These are phyloP conservation scores for Solanum chacoense DNA, from an alignment of 305 asterid genomes.

Conservation along the genomic window DNA sequence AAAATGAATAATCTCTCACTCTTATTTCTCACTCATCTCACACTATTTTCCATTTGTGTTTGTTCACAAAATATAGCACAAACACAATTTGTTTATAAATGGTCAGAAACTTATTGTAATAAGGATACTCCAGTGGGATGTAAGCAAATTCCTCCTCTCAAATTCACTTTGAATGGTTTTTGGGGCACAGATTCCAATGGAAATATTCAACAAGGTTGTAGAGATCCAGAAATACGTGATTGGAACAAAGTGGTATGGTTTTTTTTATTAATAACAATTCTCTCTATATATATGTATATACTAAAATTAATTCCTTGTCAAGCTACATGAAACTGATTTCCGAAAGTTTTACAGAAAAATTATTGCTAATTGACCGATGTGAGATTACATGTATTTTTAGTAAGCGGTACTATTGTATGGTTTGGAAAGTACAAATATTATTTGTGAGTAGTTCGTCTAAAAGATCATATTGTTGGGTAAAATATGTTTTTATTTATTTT, in stretches of 20 bases:
- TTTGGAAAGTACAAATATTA: no score
- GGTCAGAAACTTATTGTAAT: neutral
- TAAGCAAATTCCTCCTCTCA: neutral
- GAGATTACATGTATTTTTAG: neutral
- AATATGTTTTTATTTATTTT: neutral
- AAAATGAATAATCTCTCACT: neutral
- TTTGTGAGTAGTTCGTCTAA: neutral
- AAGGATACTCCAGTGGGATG: neutral
- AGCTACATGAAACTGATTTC: no score
- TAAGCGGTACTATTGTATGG: no score
- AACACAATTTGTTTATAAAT: neutral
- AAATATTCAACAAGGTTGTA: neutral
- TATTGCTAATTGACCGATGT: neutral
- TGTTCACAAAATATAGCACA: neutral
- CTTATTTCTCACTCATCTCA: neutral
- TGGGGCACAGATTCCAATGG: neutral
- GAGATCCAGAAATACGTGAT: accelerated
- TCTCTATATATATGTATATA: no score
- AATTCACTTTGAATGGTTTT: neutral
- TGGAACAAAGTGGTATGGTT: neutral
- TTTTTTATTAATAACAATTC: neutral
- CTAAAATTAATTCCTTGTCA: neutral
- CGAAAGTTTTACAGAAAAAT: neutral
- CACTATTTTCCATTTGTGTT: neutral
- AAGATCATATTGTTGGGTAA: neutral